phyloP scores from a whole-genome alignment of 208 protist species.

The Tritrichomonas foetus region DNA sequence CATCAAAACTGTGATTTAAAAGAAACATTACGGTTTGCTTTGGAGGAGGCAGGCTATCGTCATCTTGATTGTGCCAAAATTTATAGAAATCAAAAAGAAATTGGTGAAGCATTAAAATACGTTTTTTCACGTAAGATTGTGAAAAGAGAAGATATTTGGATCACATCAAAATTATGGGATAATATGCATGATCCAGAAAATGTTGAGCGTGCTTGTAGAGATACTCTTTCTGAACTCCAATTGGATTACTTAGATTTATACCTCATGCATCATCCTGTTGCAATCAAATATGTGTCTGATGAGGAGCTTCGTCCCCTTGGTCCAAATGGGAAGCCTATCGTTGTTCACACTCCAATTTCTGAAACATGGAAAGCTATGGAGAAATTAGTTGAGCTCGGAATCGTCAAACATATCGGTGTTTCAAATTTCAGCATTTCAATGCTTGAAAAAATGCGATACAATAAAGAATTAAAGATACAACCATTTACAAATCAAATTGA shows the following conservation, averaged over 20 bases:
- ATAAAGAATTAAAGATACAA: not conserved
- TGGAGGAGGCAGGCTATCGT: not conserved
- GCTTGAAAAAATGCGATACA: not conserved
- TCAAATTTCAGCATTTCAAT: constrained; percentile 49
- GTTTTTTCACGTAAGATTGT: not conserved
- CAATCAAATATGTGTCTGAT: not conserved
- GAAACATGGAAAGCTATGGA: constrained; percentile 67
- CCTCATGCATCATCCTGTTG: not conserved
- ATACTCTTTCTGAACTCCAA: not conserved
- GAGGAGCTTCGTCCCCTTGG: not conserved
- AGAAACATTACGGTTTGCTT: not conserved
- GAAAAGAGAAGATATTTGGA: not conserved
- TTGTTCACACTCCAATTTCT: constrained; percentile 46
- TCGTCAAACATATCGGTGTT: constrained; percentile 60
- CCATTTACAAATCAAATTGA: constrained; percentile 8
- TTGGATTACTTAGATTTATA: not conserved
- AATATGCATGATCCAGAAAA: not conserved
- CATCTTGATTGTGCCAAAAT: not conserved
- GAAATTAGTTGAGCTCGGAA: constrained; percentile 55
- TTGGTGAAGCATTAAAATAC: not conserved
- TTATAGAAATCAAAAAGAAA: not conserved
- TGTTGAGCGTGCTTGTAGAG: not conserved
- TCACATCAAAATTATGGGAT: not conserved
- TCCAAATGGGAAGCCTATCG: not conserved
- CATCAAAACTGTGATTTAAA: too few species aligned